phyloP scores from a whole-genome alignment of 2,329 filamentous ascomycete species.

The Clarireedia homoeocarpa region DNA sequence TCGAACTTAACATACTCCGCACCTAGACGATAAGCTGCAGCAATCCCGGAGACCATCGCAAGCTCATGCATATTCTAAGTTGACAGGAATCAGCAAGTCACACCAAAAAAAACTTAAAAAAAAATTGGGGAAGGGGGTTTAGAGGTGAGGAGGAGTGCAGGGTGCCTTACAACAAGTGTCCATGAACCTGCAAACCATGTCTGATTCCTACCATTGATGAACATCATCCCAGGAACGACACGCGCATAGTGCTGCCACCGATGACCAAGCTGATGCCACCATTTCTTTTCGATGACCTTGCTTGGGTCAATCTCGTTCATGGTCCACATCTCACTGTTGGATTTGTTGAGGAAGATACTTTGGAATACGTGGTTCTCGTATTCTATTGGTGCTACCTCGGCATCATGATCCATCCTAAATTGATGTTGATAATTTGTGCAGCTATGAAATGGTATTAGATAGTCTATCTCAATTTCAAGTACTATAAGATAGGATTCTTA shows the following conservation, averaged over 20 bases:
- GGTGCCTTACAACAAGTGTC: conserved; percentile 25
- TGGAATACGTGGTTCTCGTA: conserved; percentile 28
- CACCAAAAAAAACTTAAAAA: background rate
- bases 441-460: conserved; percentile 4
- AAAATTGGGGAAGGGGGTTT: background rate
- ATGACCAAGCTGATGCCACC: conserved; percentile 56
- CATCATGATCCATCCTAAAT: conserved; percentile 38
- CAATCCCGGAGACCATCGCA: conserved; percentile 62
- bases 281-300: conserved; percentile 56
- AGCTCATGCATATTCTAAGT: conserved; percentile 59
- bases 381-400: background rate
- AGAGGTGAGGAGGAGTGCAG: background rate
- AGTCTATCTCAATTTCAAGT: no score
- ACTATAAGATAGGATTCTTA: background rate
- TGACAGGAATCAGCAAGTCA: background rate
- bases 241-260: conserved; percentile 55
- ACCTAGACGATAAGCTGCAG: conserved; percentile 61
- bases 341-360: conserved; percentile 57
- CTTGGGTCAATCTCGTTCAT: conserved; percentile 48
- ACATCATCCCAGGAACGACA: conserved; percentile 65
- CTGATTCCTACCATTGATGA: conserved; percentile 56
- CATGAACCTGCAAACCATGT: conserved; percentile 36
- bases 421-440: conserved; percentile 70
- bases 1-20: conserved; percentile 56
- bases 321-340: conserved; percentile 48